phyloP scores from a whole-genome alignment of 108 stramenopile species.

The Asterionellopsis glacialis region DNA sequence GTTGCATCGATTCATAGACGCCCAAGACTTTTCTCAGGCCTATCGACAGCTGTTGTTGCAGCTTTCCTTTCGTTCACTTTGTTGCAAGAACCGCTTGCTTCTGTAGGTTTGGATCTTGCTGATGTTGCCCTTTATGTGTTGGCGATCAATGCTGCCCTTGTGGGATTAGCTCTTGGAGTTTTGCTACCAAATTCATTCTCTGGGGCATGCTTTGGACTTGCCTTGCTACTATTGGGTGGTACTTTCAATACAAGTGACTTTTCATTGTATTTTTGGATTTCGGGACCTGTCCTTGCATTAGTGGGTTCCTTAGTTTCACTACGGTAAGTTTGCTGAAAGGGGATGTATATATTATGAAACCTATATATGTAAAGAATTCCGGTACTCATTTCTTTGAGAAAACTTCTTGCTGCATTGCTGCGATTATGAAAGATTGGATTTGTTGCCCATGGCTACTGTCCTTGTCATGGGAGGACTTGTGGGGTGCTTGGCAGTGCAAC shows the following conservation, averaged over 20 bases:
- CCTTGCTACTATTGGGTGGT: conserved; percentile 31
- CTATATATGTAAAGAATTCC: too few relatives aligned
- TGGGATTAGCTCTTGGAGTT: conserved; percentile 62
- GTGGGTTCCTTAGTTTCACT: conserved; percentile 24
- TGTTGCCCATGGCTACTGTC: conserved; percentile 50
- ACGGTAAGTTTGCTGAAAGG: conserved; percentile 30
- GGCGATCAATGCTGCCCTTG: conserved; percentile 35
- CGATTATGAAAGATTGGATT: not conserved
- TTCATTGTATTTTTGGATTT: conserved; percentile 29
- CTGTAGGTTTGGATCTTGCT: conserved; percentile 47
- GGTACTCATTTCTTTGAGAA: too few relatives aligned
- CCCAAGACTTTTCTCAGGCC: conserved; percentile 44
- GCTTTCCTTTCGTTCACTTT: conserved; percentile 38
- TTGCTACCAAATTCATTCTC: conserved; percentile 52
- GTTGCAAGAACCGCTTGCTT: conserved; percentile 47
- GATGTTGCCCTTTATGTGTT: conserved; percentile 52
- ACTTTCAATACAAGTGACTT: conserved; percentile 10
- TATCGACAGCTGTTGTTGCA: conserved; percentile 30
- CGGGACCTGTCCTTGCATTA: conserved; percentile 20
- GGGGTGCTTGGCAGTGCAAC: conserved; percentile 38
- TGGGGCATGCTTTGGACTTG: conserved; percentile 53
- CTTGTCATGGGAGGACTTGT: conserved; percentile 55
- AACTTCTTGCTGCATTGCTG: not conserved
- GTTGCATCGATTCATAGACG: too few relatives aligned
- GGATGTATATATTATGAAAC: too few relatives aligned